Evolutionary conservation across 139 green algal genomes (phyloP).

Genomic region (Zygnema circumcarinatum): DNA sequence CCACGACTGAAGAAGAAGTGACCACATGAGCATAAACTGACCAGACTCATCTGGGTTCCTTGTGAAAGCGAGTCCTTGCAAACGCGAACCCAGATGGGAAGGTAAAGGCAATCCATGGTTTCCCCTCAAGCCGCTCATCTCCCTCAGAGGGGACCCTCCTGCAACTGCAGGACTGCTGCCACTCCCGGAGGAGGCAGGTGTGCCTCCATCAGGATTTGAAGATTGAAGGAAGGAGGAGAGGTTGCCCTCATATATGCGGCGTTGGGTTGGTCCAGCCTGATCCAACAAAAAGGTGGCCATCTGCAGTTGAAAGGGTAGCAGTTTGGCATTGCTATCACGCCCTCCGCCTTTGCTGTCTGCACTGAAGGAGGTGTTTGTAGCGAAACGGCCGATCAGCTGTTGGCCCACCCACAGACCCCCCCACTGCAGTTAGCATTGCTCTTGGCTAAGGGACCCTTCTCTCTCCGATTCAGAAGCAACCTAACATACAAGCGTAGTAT

Average conservation of each 20-base stretch:
- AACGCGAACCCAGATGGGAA: not conserved
- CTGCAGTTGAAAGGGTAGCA: conserved; percentile 68
- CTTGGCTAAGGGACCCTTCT: not conserved
- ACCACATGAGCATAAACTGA: conserved; percentile 39
- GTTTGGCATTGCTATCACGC: conserved; percentile 64
- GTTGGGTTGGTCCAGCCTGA: conserved; percentile 21
- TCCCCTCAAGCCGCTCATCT: not conserved
- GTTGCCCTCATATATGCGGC: not conserved
- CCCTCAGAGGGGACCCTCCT: not conserved
- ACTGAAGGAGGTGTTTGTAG: conserved; percentile 63
- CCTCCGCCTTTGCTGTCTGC: conserved; percentile 68
- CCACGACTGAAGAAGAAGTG: conserved; percentile 19
- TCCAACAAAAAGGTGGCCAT: conserved; percentile 55
- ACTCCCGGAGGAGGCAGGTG: not conserved
- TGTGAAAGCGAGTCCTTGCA: not conserved
- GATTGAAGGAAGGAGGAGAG: conserved; percentile 10
- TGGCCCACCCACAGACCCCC: not conserved
- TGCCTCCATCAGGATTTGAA: not conserved
- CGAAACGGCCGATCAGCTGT: conserved; percentile 68
- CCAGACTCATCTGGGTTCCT: not conserved
- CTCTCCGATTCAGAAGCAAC: not conserved
- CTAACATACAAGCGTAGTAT: not conserved
- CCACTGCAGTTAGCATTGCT: not conserved
- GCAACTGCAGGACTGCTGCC: not conserved
- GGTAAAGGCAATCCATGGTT: not conserved